Conservation (phyloP, 2,329 filamentous ascomycete genomes). For the Mycosphaerella sp. region DNA sequence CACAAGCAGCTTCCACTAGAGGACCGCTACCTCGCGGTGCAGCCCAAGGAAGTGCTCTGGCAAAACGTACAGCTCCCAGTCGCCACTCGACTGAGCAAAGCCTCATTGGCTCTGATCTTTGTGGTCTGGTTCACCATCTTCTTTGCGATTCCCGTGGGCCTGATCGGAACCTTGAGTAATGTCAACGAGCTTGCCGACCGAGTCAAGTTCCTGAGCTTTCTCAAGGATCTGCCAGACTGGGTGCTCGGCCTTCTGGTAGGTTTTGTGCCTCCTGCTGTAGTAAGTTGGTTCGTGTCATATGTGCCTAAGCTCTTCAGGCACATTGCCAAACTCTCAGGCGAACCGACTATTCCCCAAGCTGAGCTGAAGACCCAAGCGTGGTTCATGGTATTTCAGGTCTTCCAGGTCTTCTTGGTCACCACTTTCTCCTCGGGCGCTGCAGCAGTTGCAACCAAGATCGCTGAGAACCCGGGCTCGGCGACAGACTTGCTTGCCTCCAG, state of each 20-base stretch:
- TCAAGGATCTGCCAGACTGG: slow-evolving; percentile 28
- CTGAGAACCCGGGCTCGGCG: slow-evolving; percentile 30
- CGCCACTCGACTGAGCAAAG: slow-evolving; percentile 26
- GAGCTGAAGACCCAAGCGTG: slow-evolving; percentile 38
- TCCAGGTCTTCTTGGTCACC: slow-evolving; percentile 39
- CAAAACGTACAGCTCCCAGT: slow-evolving; percentile 38
- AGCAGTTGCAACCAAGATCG: slow-evolving; percentile 30
- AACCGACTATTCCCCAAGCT: slow-evolving; percentile 39
- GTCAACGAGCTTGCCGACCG: slow-evolving; percentile 29
- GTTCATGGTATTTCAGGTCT: slow-evolving; percentile 38
- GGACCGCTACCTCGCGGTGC: slow-evolving; percentile 40
- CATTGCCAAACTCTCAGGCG: slow-evolving; percentile 32
- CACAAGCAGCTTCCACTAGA: slow-evolving; percentile 32
- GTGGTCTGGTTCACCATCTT: slow-evolving; percentile 34
- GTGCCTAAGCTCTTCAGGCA: slow-evolving; percentile 34
- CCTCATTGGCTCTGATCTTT: slow-evolving; percentile 28
- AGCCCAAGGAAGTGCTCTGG: slow-evolving; percentile 45
- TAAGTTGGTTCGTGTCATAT: slow-evolving; percentile 32
- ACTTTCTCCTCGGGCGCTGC: slow-evolving; percentile 36
- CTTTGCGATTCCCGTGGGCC: slow-evolving; percentile 33
- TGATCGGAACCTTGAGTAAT: slow-evolving; percentile 33
- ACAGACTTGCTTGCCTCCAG: slow-evolving; percentile 32
- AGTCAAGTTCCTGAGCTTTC: slow-evolving; percentile 28
- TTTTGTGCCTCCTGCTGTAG: slow-evolving; percentile 30
- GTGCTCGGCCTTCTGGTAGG: slow-evolving; percentile 30